Evolutionary conservation across 2,329 filamentous ascomycete genomes (phyloP).

Genomic region (Epichloe hybrida): DNA sequence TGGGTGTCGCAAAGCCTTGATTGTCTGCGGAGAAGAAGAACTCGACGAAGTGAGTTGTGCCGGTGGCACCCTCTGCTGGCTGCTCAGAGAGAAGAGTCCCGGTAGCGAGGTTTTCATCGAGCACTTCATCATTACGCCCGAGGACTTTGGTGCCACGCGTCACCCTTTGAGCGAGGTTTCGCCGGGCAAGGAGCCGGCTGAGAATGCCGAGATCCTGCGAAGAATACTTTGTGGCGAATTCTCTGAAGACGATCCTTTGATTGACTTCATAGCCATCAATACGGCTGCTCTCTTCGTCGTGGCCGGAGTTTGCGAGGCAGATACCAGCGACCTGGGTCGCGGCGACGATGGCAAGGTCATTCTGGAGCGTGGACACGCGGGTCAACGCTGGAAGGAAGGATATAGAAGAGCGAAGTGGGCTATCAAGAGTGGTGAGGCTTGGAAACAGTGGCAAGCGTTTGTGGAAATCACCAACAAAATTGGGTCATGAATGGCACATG

Average conservation of each 20-base stretch:
- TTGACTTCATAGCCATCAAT: constrained; percentile 92
- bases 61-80: constrained; percentile 81
- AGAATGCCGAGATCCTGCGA: constrained; percentile 78
- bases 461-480: constrained; percentile 63
- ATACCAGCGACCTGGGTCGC: constrained; percentile 63
- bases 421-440: constrained; percentile 73
- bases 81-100: constrained; percentile 40
- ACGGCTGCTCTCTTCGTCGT: constrained; percentile 77
- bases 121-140: constrained; percentile 63
- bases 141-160: constrained; percentile 71
- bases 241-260: constrained; percentile 63
- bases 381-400: constrained; percentile 89
- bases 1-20: constrained; percentile 69
- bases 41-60: constrained; percentile 93
- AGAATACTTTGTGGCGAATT: constrained; percentile 63
- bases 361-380: constrained; percentile 69
- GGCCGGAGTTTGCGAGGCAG: constrained; percentile 74
- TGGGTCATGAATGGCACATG: constrained; percentile 6
- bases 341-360: constrained; percentile 74
- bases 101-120: constrained; percentile 42
- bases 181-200: constrained; percentile 68
- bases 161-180: constrained; percentile 69
- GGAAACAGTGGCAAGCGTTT: constrained; percentile 70
- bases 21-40: constrained; percentile 89
- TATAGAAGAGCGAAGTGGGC: constrained; percentile 79